Conservation (phyloP, 2,329 filamentous ascomycete species). For the Thielaviopsis populi region DNA sequence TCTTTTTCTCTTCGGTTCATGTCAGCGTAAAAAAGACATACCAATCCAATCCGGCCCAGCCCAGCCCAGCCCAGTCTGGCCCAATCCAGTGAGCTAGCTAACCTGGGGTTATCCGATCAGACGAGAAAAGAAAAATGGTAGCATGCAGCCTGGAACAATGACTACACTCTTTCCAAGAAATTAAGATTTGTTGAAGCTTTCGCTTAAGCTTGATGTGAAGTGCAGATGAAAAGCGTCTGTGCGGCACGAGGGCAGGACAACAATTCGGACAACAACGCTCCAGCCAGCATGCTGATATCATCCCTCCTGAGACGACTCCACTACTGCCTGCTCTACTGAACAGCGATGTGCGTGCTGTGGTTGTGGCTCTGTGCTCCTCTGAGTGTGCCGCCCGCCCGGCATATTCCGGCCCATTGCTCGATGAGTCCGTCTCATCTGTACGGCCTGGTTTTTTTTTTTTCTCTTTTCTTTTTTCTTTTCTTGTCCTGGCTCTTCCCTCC, state of each 20-base stretch:
- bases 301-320: neutral
- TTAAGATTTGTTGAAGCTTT: constrained; percentile 4
- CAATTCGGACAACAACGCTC: neutral
- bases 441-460: neutral
- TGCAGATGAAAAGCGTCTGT: constrained; percentile 11
- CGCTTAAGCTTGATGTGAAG: constrained; percentile 4
- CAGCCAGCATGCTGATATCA: neutral
- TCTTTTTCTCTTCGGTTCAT: neutral
- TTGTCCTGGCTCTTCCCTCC: neutral
- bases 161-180: neutral
- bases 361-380: neutral
- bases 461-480: neutral
- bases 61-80: too few relatives aligned
- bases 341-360: neutral
- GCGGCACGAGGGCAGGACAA: neutral
- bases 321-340: neutral
- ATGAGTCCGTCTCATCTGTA: neutral
- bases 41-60: neutral
- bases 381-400: neutral
- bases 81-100: neutral
- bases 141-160: neutral
- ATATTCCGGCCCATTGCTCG: neutral
- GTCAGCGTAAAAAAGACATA: neutral
- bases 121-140: neutral
- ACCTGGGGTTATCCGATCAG: neutral